Percentiles rank a stretch among this genome's conserved stretches.
Conservation (phyloP, 257 asterid species). For the Ilex aquifolium region DNA sequence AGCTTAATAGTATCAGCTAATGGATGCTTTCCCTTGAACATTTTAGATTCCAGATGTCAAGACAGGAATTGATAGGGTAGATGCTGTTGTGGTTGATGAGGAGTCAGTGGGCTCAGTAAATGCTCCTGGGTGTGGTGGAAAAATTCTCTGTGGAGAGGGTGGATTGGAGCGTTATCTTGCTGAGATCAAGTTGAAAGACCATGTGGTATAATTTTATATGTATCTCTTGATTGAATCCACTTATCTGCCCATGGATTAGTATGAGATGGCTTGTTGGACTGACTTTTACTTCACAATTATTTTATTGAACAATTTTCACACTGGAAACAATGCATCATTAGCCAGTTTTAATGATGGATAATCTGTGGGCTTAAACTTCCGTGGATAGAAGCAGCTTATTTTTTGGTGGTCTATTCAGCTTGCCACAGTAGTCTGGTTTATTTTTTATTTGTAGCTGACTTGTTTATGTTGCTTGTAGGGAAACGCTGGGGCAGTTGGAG, state of each 20-base stretch:
- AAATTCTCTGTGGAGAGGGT: slow-evolving; percentile 69
- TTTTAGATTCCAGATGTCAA: slow-evolving; percentile 71
- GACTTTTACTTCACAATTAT: too few species aligned
- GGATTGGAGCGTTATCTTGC: slow-evolving; percentile 58
- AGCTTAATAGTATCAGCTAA: not conserved
- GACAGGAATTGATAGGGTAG: slow-evolving; percentile 56
- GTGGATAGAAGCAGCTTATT: too few species aligned
- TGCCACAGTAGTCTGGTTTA: too few species aligned
- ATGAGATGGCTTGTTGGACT: too few species aligned
- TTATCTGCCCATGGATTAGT: too few species aligned
- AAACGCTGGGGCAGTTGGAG: slow-evolving; percentile 25
- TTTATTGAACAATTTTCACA: too few species aligned
- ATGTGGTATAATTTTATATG: slow-evolving; percentile 26
- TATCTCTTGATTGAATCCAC: not conserved
- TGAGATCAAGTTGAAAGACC: slow-evolving; percentile 29
- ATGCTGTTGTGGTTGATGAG: slow-evolving; percentile 74
- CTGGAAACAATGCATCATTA: too few species aligned
- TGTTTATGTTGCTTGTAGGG: slow-evolving; percentile 30
- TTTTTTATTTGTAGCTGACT: not conserved
- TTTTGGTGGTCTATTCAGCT: not conserved
- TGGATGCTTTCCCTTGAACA: slow-evolving; percentile 2
- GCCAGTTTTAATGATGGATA: too few species aligned
- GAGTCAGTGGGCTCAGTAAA: slow-evolving; percentile 60
- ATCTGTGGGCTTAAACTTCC: too few species aligned
- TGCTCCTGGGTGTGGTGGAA: slow-evolving; percentile 67